These are phyloP conservation scores for Leonotis leonurus DNA, from an alignment of 257 asterid genomes.

Conservation along the genomic window DNA sequence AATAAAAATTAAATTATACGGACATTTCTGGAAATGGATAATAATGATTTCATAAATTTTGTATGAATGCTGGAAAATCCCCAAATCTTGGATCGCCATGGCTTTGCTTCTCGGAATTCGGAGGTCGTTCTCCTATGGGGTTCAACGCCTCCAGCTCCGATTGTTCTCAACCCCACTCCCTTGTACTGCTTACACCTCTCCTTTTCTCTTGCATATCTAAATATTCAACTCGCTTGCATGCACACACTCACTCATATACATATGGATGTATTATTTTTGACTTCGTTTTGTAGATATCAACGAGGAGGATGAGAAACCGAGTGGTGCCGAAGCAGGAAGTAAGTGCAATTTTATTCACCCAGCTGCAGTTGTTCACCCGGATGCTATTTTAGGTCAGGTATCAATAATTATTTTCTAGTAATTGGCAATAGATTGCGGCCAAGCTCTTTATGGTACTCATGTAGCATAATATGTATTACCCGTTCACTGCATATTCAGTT, in stretches of 20 bases:
- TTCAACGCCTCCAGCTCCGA: slow-evolving; percentile 24
- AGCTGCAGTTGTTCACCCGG: slow-evolving; percentile 59
- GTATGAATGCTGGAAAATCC: background rate
- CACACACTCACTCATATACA: background rate
- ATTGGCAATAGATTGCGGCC: background rate
- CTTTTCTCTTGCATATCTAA: background rate
- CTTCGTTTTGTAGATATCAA: slow-evolving; percentile 33
- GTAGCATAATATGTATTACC: too few relatives aligned
- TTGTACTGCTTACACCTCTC: slow-evolving; percentile 26
- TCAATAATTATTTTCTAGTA: background rate
- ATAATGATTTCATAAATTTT: too few relatives aligned
- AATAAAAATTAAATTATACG: too few relatives aligned
- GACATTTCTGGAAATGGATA: background rate
- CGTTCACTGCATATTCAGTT: too few relatives aligned
- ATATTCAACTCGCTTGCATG: background rate
- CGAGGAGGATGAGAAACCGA: slow-evolving; percentile 35
- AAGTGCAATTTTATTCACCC: slow-evolving; percentile 47
- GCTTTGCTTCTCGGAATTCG: slow-evolving; percentile 18
- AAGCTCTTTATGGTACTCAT: background rate
- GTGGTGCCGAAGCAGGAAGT: slow-evolving; percentile 7
- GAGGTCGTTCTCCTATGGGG: slow-evolving; percentile 28
- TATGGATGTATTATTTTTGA: background rate
- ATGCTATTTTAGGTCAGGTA: slow-evolving; percentile 72
- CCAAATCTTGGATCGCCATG: slow-evolving; percentile 18
- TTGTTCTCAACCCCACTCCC: slow-evolving; percentile 40